Conservation (phyloP, 106 monocot genomes). For the Iris macrosiphon region DNA sequence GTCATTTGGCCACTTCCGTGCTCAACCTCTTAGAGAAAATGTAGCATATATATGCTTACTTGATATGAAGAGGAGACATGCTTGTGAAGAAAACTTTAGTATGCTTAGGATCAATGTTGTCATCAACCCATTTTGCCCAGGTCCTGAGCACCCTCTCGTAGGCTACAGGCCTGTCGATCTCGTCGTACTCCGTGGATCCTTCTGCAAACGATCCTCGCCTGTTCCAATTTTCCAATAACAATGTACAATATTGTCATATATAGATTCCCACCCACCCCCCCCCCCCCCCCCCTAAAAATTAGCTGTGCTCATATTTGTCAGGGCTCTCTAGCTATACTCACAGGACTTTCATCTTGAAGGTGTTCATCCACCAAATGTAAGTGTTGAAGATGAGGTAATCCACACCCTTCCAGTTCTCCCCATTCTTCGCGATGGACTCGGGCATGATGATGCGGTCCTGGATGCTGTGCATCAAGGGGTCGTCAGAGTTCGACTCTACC, state of each 20-base stretch:
- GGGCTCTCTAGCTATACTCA: constrained; percentile 19
- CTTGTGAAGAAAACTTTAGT: constrained; percentile 78
- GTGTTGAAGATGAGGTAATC: constrained; percentile 88
- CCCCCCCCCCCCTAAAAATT: too few species aligned
- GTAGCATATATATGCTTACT: constrained; percentile 39
- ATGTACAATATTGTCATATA: background rate
- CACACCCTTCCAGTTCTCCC: constrained; percentile 47
- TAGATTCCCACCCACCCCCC: too few species aligned
- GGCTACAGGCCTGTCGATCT: constrained; percentile 50
- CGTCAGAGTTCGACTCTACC: constrained; percentile 92
- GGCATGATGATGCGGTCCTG: constrained; percentile 64
- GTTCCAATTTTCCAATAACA: background rate
- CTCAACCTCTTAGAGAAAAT: too few species aligned
- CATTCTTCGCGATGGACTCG: constrained; percentile 56
- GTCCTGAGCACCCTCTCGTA: constrained; percentile 55
- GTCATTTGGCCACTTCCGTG: too few species aligned
- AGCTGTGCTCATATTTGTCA: too few species aligned
- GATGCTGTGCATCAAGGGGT: constrained; percentile 70
- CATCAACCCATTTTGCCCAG: constrained; percentile 85
- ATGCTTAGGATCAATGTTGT: constrained; percentile 47
- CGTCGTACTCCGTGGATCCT: constrained; percentile 55
- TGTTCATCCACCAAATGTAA: constrained; percentile 96
- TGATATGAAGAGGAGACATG: constrained; percentile 75
- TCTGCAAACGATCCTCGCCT: constrained; percentile 64
- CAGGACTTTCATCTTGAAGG: constrained; percentile 68